Conservation (phyloP, 805 yeast species). For the Candida tibetensis region DNA sequence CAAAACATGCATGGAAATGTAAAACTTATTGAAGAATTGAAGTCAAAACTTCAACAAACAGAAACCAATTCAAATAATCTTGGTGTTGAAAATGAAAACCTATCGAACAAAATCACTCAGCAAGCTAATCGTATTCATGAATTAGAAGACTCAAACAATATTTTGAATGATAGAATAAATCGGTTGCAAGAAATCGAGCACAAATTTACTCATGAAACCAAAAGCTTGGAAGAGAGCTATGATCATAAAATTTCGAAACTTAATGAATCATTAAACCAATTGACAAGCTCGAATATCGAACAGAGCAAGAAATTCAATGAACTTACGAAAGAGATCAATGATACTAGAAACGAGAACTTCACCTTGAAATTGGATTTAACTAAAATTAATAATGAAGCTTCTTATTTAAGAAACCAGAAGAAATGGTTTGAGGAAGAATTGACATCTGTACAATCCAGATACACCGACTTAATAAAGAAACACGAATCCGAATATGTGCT, state of each 20-base stretch:
- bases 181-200: slow-evolving; percentile 6
- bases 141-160: slow-evolving; percentile 9
- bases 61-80: slow-evolving; percentile 10
- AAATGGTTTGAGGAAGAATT: slow-evolving; percentile 42
- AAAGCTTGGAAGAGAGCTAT: slow-evolving; percentile 7
- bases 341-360: slow-evolving; percentile 36
- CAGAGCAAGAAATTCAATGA: slow-evolving; percentile 34
- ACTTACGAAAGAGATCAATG: slow-evolving; percentile 34
- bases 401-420: slow-evolving; percentile 33
- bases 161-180: slow-evolving; percentile 6
- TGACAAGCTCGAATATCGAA: slow-evolving; percentile 35
- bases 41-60: slow-evolving; percentile 15
- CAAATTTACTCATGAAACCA: slow-evolving; percentile 2
- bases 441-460: slow-evolving; percentile 31
- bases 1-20: slow-evolving; percentile 22
- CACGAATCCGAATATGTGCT: slow-evolving; percentile 36
- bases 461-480: slow-evolving; percentile 36
- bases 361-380: slow-evolving; percentile 33
- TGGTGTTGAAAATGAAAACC: slow-evolving; percentile 1
- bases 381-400: slow-evolving; percentile 32
- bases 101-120: background rate
- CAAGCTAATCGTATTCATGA: slow-evolving; percentile 7
- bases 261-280: slow-evolving; percentile 25
- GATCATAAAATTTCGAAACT: slow-evolving; percentile 27
- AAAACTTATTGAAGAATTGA: slow-evolving; percentile 23